A percentile compares a stretch with the other conserved stretches of the same genome.
Conservation (phyloP, 352 stramenopile genomes). For the Pythium coloratum region DNA sequence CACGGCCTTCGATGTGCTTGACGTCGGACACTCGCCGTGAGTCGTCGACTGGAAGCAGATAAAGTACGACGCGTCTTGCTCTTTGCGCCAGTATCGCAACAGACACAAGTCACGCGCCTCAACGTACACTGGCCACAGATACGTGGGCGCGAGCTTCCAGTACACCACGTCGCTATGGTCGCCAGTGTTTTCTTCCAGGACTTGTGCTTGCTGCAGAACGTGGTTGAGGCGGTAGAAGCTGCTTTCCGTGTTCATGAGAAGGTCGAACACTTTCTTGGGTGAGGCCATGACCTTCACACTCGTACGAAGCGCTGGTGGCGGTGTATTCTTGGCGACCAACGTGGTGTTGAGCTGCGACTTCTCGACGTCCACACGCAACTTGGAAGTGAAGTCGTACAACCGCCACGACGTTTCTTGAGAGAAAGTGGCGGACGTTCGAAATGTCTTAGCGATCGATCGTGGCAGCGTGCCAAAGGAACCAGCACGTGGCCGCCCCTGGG, state of each 20-base stretch:
- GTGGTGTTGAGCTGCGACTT: conserved; percentile 43
- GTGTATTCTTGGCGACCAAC: conserved; percentile 27
- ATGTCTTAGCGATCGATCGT: conserved; percentile 77
- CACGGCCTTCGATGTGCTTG: conserved; percentile 33
- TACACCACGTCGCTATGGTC: conserved; percentile 84
- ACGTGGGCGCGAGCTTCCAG: conserved; percentile 68
- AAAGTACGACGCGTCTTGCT: conserved; percentile 79
- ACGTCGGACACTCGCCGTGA: conserved; percentile 47
- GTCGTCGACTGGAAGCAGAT: conserved; percentile 87
- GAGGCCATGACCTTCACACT: conserved; percentile 71
- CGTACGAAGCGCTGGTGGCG: conserved; percentile 63
- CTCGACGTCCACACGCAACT: conserved; percentile 71
- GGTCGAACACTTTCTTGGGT: conserved; percentile 70
- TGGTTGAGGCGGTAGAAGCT: conserved; percentile 75
- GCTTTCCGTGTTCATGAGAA: conserved; percentile 72
- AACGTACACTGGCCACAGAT: conserved; percentile 70
- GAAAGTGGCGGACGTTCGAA: conserved; percentile 75
- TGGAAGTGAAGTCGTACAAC: conserved; percentile 72
- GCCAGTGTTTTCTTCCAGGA: conserved; percentile 64
- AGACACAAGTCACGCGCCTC: conserved; percentile 73
- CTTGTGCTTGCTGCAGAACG: conserved; percentile 57
- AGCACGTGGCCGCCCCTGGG: conserved; percentile 32
- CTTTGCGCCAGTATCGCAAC: conserved; percentile 82
- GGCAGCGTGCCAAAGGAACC: conserved; percentile 74
- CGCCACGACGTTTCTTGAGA: conserved; percentile 77